A percentile compares a stretch with the other conserved stretches of the same genome.
Evolutionary conservation across 495 filamentous ascomycete species (phyloP).

Genomic region (Hyaloscypha finlandica): DNA sequence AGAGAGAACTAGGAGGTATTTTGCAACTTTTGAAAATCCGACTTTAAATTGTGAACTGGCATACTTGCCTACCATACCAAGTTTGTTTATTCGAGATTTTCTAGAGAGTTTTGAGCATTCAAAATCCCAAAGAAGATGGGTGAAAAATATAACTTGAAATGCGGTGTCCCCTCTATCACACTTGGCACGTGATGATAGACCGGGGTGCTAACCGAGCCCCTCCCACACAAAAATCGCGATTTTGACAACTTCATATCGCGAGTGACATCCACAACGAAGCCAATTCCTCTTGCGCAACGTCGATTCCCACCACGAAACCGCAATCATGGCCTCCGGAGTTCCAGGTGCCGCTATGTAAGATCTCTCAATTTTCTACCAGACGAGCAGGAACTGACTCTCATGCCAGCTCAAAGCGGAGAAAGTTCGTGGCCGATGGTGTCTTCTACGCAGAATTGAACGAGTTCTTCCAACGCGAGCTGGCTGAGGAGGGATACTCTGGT

Average conservation of each 20-base stretch:
- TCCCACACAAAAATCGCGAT: constrained; percentile 10
- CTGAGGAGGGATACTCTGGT: constrained; percentile 99
- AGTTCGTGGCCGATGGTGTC: constrained; percentile 99
- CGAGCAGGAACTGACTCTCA: background rate
- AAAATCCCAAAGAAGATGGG: background rate
- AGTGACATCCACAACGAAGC: constrained; percentile 27
- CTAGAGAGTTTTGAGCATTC: background rate
- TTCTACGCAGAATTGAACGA: constrained; percentile 99
- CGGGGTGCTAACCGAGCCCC: constrained; percentile 5
- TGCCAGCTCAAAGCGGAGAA: constrained; percentile 90
- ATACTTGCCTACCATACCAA: background rate
- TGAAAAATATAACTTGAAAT: background rate
- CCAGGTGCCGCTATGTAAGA: constrained; percentile 61
- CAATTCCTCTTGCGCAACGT: constrained; percentile 30
- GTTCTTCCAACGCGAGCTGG: constrained; percentile 99
- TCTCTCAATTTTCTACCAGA: background rate
- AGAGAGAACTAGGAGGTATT: background rate
- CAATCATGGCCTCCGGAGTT: constrained; percentile 64
- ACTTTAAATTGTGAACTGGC: too few species aligned
- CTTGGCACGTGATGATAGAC: background rate
- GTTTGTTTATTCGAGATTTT: background rate
- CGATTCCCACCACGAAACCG: constrained; percentile 29
- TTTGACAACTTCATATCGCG: constrained; percentile 8
- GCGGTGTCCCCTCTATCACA: background rate
- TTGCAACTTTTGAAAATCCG: background rate